Conservation (phyloP, 352 stramenopile species). For the Pythium dissimile region DNA sequence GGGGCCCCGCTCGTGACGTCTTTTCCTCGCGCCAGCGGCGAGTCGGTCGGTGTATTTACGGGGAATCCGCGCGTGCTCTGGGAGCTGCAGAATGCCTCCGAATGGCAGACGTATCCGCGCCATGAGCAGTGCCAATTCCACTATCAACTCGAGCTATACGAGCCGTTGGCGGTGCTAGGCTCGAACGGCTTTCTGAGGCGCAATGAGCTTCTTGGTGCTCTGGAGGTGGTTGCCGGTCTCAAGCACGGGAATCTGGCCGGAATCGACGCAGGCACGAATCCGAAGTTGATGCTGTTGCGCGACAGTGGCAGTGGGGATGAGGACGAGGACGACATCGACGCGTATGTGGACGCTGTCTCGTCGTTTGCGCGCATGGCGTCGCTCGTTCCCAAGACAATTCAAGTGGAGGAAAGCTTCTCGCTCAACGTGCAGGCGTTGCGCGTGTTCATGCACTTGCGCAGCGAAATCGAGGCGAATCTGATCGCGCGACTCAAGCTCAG, state of each 20-base stretch:
- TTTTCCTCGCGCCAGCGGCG: conserved; percentile 28
- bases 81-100: conserved; percentile 42
- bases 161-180: conserved; percentile 44
- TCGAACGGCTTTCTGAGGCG: conserved; percentile 61
- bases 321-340: conserved; percentile 34
- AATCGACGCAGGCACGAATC: conserved; percentile 62
- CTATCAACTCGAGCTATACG: conserved; percentile 64
- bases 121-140: conserved; percentile 60
- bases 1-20: conserved; percentile 28
- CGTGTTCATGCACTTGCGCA: conserved; percentile 65
- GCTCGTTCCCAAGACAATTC: conserved; percentile 53
- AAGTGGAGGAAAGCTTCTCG: conserved; percentile 59
- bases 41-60: conserved; percentile 66
- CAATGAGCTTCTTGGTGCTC: conserved; percentile 84
- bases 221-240: conserved; percentile 74
- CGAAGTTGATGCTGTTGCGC: conserved; percentile 41
- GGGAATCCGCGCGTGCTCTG: conserved; percentile 68
- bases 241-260: conserved; percentile 68
- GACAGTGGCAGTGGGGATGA: conserved; percentile 6
- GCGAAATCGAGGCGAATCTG: conserved; percentile 66
- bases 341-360: conserved; percentile 49
- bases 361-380: conserved; percentile 58
- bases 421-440: conserved; percentile 42
- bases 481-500: conserved; percentile 62
- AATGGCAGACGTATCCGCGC: conserved; percentile 54